Evolutionary conservation across 129 eudicot species (phyloP).

Genomic region (Calendula officinalis): DNA sequence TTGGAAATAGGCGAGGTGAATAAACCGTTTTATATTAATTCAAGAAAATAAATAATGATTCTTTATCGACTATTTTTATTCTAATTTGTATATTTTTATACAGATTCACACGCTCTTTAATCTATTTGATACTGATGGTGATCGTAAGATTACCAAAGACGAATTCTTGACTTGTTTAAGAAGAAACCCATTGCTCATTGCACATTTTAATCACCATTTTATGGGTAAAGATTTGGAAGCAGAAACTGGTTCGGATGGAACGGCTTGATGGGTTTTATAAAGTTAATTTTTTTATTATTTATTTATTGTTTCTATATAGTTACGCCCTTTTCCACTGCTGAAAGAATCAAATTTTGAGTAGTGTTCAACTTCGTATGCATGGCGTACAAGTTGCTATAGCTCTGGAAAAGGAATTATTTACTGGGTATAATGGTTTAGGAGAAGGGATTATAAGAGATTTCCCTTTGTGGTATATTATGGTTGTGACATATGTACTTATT

Average conservation of each 20-base stretch:
- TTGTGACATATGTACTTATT: constrained; percentile 21
- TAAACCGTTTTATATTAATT: background rate
- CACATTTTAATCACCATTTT: constrained; percentile 58
- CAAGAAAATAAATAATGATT: background rate
- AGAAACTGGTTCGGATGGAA: constrained; percentile 31
- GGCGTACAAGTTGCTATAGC: constrained; percentile 11
- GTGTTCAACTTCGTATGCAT: constrained; percentile 12
- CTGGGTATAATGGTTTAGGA: background rate
- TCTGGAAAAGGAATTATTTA: constrained; percentile 12
- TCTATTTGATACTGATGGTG: constrained; percentile 62
- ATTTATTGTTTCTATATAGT: background rate
- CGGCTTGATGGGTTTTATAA: constrained; percentile 29
- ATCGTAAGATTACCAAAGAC: constrained; percentile 67
- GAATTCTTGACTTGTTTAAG: constrained; percentile 66
- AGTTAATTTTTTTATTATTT: background rate
- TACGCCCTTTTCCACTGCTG: constrained; percentile 11
- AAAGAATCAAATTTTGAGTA: constrained; percentile 5
- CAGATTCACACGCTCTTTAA: constrained; percentile 61
- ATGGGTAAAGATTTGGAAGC: constrained; percentile 33
- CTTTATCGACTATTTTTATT: constrained; percentile 1
- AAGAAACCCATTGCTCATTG: constrained; percentile 78
- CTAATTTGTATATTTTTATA: constrained; percentile 5
- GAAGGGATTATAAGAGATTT: constrained; percentile 14
- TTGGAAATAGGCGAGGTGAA: constrained; percentile 58
- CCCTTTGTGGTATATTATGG: constrained; percentile 25